Percentiles rank a stretch among this genome's conserved stretches.
Conservation (phyloP, 139 green algal species). For the Ostreobium quekettii region DNA sequence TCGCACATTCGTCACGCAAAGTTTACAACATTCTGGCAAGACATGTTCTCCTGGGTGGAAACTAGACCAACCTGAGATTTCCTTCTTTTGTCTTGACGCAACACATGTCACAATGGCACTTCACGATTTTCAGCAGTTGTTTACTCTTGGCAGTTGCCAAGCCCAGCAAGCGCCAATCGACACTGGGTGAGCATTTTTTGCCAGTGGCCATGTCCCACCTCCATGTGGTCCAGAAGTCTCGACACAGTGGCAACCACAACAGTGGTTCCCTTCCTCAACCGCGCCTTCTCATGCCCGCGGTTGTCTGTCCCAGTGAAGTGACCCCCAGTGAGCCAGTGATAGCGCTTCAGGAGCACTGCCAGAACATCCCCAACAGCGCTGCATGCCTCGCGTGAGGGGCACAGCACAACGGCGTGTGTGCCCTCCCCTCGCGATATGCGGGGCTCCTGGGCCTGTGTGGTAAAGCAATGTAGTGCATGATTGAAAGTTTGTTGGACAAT, state of each 20-base stretch:
- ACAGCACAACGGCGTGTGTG: conserved; percentile 66
- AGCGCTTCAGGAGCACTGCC: conserved; percentile 10
- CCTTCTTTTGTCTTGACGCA: no score
- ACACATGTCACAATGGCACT: no score
- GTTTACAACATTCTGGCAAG: no score
- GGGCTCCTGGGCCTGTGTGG: conserved; percentile 22
- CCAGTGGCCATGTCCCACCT: conserved; percentile 11
- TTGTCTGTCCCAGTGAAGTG: conserved; percentile 72
- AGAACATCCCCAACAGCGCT: conserved; percentile 43
- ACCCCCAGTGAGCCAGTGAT: conserved; percentile 35
- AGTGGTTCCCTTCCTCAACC: conserved; percentile 82
- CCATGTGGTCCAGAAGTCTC: conserved; percentile 88
- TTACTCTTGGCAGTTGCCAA: no score
- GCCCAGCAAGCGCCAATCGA: no score
- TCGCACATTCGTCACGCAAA: no score
- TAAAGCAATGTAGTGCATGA: background rate
- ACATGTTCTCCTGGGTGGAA: no score
- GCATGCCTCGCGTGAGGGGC: conserved; percentile 78
- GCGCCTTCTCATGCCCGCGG: conserved; percentile 83
- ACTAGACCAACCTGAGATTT: no score
- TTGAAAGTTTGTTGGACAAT: background rate
- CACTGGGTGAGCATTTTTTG: no score
- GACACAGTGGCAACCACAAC: conserved; percentile 80
- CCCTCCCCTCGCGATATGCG: conserved; percentile 55
- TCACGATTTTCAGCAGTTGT: no score